Evolutionary conservation across 2,329 filamentous ascomycete species (phyloP).

Genomic region (Graphilbum fragrans): DNA sequence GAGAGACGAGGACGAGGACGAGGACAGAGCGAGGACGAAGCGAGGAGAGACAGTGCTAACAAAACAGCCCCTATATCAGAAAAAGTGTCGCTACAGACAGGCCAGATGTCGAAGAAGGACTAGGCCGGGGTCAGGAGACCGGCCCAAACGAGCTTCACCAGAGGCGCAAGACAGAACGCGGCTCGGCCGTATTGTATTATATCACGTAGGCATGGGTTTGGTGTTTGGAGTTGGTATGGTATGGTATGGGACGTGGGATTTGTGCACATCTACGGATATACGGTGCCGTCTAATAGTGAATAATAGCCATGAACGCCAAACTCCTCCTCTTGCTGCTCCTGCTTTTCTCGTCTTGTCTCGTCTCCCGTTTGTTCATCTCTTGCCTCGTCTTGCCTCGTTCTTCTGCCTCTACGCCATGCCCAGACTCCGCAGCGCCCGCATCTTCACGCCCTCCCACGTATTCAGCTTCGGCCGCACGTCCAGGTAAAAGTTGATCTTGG

Average conservation of each 20-base stretch:
- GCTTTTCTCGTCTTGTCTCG: not conserved
- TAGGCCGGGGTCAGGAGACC: not conserved
- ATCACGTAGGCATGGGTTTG: too few species aligned
- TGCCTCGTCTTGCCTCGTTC: not conserved
- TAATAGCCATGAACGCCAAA: not conserved
- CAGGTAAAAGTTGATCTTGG: conserved; percentile 48
- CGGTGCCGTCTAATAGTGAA: not conserved
- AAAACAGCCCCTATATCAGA: not conserved
- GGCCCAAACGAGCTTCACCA: too few species aligned
- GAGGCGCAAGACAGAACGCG: too few species aligned
- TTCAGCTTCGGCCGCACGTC: conserved; percentile 60
- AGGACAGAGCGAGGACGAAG: not conserved
- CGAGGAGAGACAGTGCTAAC: too few species aligned
- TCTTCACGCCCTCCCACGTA: conserved; percentile 55
- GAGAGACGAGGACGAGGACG: too few species aligned
- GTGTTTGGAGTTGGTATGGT: too few species aligned
- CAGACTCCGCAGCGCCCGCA: conserved; percentile 41
- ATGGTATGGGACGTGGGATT: too few species aligned
- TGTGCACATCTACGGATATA: not conserved
- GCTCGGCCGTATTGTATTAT: too few species aligned
- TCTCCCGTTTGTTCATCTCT: not conserved
- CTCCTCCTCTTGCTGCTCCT: not conserved
- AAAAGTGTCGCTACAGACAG: not conserved
- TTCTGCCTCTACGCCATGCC: conserved; percentile 29
- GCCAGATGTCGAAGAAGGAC: not conserved